A percentile compares a stretch with the other conserved stretches of the same genome.
Evolutionary conservation across 805 yeast genomes (phyloP).

Genomic region (Naumovozyma baii): DNA sequence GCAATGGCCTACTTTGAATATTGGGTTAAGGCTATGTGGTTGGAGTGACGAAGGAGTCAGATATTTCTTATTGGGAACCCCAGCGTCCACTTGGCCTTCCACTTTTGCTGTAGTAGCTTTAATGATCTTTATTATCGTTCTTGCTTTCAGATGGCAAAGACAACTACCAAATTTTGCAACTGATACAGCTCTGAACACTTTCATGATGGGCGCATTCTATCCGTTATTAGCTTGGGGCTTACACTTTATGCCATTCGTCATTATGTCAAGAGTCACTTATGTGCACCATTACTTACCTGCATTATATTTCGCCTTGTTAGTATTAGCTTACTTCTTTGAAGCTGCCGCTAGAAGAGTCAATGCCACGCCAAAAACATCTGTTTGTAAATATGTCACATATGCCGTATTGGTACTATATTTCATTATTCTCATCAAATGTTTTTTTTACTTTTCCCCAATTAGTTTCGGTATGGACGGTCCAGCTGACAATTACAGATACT

Average conservation of each 20-base stretch:
- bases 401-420: constrained; percentile 34
- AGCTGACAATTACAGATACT: constrained; percentile 31
- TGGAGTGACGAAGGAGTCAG: constrained; percentile 59
- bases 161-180: constrained; percentile 41
- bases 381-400: constrained; percentile 27
- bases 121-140: constrained; percentile 37
- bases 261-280: constrained; percentile 95
- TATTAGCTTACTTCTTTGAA: constrained; percentile 48
- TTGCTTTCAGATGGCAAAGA: constrained; percentile 57
- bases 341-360: constrained; percentile 27
- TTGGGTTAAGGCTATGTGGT: constrained; percentile 70
- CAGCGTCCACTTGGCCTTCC: constrained; percentile 72
- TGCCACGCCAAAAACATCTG: constrained; percentile 7
- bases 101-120: constrained; percentile 50
- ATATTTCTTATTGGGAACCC: constrained; percentile 66
- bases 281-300: constrained; percentile 97
- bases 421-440: constrained; percentile 39
- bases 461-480: constrained; percentile 59
- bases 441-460: constrained; percentile 53
- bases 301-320: constrained; percentile 67
- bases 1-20: constrained; percentile 80
- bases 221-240: constrained; percentile 87
- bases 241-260: constrained; percentile 79
- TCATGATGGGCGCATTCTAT: constrained; percentile 61
- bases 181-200: constrained; percentile 38